Percentiles rank a stretch among this genome's conserved stretches.
Evolutionary conservation across 768 basidiomycete genomes (phyloP).

Genomic region (Phlebiopsis gigantea): DNA sequence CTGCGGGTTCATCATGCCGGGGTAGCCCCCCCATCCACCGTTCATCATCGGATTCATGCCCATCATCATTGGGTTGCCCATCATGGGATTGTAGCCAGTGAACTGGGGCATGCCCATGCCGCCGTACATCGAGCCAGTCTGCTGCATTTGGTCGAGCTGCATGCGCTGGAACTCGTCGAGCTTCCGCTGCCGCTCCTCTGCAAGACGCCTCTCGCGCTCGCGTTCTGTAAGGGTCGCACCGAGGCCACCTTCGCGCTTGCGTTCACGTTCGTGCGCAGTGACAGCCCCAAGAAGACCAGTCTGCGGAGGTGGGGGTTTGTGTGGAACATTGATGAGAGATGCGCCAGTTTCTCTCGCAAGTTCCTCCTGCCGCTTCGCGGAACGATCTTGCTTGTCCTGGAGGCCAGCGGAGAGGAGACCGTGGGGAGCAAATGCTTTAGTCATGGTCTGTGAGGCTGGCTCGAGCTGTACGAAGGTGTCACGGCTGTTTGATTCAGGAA

Average conservation of each 20-base stretch:
- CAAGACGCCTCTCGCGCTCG: constrained; percentile 86
- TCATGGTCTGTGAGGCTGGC: constrained; percentile 64
- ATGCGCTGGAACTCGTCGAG: constrained; percentile 87
- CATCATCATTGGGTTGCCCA: constrained; percentile 65
- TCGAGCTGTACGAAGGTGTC: constrained; percentile 77
- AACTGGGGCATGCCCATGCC: constrained; percentile 36
- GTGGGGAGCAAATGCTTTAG: constrained; percentile 92
- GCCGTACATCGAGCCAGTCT: constrained; percentile 69
- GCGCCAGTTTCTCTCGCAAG: constrained; percentile 87
- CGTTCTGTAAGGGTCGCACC: constrained; percentile 93
- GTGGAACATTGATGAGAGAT: constrained; percentile 92
- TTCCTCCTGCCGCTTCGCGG: constrained; percentile 93
- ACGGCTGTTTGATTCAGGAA: constrained; percentile 28
- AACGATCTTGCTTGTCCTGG: constrained; percentile 93
- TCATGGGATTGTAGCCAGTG: constrained; percentile 61
- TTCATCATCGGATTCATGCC: constrained; percentile 52
- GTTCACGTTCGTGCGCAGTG: constrained; percentile 89
- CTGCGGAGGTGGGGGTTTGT: constrained; percentile 90
- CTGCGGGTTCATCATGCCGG: constrained; percentile 64
- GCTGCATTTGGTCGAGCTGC: constrained; percentile 88
- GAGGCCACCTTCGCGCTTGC: constrained; percentile 91
- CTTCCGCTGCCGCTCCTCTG: constrained; percentile 89
- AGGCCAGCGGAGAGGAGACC: constrained; percentile 92
- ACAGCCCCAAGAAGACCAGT: constrained; percentile 95
- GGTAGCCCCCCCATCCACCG: constrained; percentile 47